Conservation (phyloP, 2,329 filamentous ascomycete species). For the Ophiostoma sp. region DNA sequence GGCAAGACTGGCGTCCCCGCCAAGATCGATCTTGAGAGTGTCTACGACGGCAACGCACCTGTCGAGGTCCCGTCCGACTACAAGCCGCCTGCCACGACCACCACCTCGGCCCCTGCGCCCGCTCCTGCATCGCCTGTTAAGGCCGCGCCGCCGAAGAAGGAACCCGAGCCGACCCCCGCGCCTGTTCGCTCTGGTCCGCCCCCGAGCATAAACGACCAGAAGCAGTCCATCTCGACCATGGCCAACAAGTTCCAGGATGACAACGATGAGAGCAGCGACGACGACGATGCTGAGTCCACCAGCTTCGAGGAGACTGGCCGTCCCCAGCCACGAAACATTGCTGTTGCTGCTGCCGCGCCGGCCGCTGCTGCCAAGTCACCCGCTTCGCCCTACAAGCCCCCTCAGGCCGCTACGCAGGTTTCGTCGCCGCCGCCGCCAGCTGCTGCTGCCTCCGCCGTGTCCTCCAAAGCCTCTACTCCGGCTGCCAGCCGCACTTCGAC, state of each 20-base stretch:
- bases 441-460: conserved; percentile 2
- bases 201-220: conserved; percentile 78
- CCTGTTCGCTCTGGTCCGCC: conserved; percentile 52
- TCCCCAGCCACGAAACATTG: conserved; percentile 62
- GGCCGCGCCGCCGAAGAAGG: conserved; percentile 48
- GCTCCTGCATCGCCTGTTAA: conserved; percentile 42
- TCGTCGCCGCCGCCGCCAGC: conserved; percentile 26
- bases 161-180: conserved; percentile 42
- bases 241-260: conserved; percentile 84
- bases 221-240: conserved; percentile 80
- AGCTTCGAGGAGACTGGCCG: conserved; percentile 86
- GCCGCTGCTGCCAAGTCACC: conserved; percentile 41
- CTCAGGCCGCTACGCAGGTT: conserved; percentile 21
- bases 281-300: conserved; percentile 63
- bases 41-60: conserved; percentile 82
- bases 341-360: conserved; percentile 2
- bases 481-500: conserved; percentile 30
- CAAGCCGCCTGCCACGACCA: conserved; percentile 53
- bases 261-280: conserved; percentile 59
- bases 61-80: conserved; percentile 73
- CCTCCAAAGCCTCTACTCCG: conserved; percentile 37
- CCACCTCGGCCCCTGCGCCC: conserved; percentile 47
- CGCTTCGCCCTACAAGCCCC: conserved; percentile 44
- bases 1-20: conserved; percentile 82
- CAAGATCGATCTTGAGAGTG: conserved; percentile 89